Conservation (phyloP, 345 rosid species). For the Eucalyptus sp. region DNA sequence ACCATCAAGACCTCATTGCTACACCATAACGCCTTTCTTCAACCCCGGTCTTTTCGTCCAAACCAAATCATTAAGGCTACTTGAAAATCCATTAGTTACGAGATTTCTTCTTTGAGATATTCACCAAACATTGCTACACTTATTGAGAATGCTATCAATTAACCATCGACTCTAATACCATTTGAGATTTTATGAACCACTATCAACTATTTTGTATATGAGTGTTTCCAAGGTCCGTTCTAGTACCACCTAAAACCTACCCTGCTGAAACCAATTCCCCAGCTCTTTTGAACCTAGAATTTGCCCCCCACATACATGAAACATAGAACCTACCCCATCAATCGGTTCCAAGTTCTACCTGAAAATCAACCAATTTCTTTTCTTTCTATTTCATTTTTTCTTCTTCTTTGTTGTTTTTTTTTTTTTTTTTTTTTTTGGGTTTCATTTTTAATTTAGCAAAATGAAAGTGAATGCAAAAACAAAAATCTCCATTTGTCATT, state of each 20-base stretch:
- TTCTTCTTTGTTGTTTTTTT: no score
- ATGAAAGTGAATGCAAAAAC: background rate
- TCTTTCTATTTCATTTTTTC: background rate
- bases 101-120: background rate
- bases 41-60: background rate
- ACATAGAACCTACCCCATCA: background rate
- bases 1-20: background rate
- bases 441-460: background rate
- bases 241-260: no score
- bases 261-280: no score
- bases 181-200: background rate
- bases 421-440: no score
- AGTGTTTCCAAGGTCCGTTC: background rate
- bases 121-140: background rate
- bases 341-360: background rate
- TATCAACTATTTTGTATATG: background rate
- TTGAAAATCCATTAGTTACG: background rate
- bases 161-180: background rate
- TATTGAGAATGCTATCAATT: background rate
- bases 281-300: no score
- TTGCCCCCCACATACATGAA: background rate
- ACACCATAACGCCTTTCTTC: background rate
- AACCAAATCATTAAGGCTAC: background rate
- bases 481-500: background rate
- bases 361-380: no score